Percentiles rank a stretch among this genome's conserved stretches.
Conservation (phyloP, 1,139 yeast genomes). For the Debaryomyces udenii region DNA sequence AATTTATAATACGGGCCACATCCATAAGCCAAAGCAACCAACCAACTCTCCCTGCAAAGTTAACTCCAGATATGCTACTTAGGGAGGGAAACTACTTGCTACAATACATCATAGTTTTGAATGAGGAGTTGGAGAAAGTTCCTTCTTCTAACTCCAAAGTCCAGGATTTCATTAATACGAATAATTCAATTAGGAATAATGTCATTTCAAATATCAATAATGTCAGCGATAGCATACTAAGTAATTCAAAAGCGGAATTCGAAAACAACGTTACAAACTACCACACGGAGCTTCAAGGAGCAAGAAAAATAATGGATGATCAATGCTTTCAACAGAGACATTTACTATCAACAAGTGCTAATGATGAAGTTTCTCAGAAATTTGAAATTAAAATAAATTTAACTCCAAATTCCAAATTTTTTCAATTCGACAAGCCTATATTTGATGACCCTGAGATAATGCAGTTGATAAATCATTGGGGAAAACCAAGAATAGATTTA, state of each 20-base stretch:
- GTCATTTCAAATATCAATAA: slow-evolving; percentile 36
- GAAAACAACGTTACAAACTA: slow-evolving; percentile 29
- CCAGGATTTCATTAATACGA: slow-evolving; percentile 17
- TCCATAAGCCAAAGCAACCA: slow-evolving; percentile 19
- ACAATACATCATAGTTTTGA: slow-evolving; percentile 32
- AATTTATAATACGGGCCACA: slow-evolving; percentile 45
- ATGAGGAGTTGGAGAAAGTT: slow-evolving; percentile 20
- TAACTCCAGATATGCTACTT: slow-evolving; percentile 33
- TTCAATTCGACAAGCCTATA: slow-evolving; percentile 19
- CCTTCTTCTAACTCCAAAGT: slow-evolving; percentile 17
- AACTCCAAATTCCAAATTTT: slow-evolving; percentile 20
- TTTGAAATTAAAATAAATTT: slow-evolving; percentile 19
- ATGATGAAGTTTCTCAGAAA: slow-evolving; percentile 9
- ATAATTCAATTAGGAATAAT: slow-evolving; percentile 30
- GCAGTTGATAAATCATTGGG: slow-evolving; percentile 22
- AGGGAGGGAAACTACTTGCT: slow-evolving; percentile 37
- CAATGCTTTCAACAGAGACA: slow-evolving; percentile 29
- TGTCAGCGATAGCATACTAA: slow-evolving; percentile 33
- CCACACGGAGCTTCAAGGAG: slow-evolving; percentile 28
- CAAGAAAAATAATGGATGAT: slow-evolving; percentile 35
- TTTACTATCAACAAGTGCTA: slow-evolving; percentile 16
- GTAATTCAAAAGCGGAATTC: slow-evolving; percentile 27
- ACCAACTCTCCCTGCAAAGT: slow-evolving; percentile 16
- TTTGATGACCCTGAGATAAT: slow-evolving; percentile 17
- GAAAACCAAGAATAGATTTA: slow-evolving; percentile 17